phyloP scores from a whole-genome alignment of 441 rosid species.

The Viola pubescens region DNA sequence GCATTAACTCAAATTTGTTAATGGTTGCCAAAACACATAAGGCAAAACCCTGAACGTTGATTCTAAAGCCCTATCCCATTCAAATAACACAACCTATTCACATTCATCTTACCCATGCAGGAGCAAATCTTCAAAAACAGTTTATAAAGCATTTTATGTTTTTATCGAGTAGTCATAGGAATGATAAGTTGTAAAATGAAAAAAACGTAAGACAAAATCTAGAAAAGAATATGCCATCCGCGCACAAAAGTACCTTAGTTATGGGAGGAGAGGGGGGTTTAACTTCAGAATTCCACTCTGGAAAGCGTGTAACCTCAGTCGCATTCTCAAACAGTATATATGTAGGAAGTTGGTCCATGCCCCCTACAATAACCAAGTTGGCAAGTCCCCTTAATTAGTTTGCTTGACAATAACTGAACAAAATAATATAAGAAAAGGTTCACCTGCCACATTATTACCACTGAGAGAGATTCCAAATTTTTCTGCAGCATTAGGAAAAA shows the following conservation, averaged over 20 bases:
- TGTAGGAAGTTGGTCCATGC: slow-evolving; percentile 75
- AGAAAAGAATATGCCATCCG: background rate
- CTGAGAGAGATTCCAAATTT: slow-evolving; percentile 80
- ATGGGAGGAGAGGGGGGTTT: slow-evolving; percentile 45
- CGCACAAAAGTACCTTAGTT: slow-evolving; percentile 44
- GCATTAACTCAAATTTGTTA: too few relatives aligned
- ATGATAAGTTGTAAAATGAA: background rate
- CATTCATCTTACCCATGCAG: background rate
- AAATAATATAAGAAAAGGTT: slow-evolving; percentile 8
- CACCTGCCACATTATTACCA: slow-evolving; percentile 24
- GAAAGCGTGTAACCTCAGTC: slow-evolving; percentile 63
- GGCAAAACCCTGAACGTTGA: too few relatives aligned
- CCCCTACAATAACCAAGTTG: slow-evolving; percentile 36
- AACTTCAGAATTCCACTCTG: slow-evolving; percentile 59
- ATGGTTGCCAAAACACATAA: too few relatives aligned
- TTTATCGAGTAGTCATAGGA: too few relatives aligned
- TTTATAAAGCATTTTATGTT: background rate
- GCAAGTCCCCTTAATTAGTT: background rate
- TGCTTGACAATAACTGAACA: slow-evolving; percentile 7
- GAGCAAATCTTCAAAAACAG: background rate
- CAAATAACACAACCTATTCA: too few relatives aligned
- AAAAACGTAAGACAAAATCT: background rate
- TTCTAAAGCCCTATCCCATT: too few relatives aligned
- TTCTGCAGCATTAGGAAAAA: slow-evolving; percentile 77
- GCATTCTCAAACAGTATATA: slow-evolving; percentile 75